Percentiles rank a stretch among this genome's conserved stretches.
These are phyloP conservation scores for Populus hybrid DNA, from an alignment of 441 rosid genomes.

Conservation along the genomic window DNA sequence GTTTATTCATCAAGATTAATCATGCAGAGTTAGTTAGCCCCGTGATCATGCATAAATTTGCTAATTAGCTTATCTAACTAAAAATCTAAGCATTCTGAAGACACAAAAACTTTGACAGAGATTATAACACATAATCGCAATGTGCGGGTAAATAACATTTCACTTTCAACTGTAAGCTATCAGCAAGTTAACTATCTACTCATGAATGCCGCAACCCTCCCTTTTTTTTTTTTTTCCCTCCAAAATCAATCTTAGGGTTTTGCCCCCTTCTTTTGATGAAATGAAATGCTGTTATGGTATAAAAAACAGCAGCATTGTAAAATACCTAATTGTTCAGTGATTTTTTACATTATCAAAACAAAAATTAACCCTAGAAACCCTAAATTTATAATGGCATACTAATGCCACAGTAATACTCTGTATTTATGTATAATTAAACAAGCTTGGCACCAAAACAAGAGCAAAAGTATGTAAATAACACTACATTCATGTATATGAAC, in stretches of 20 bases:
- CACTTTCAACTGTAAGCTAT: background rate
- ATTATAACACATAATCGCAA: background rate
- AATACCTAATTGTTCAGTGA: background rate
- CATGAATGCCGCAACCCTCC: background rate
- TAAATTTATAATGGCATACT: background rate
- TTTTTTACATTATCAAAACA: background rate
- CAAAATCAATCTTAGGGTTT: background rate
- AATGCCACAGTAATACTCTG: background rate
- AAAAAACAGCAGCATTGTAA: background rate
- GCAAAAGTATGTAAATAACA: background rate
- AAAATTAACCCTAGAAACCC: slow-evolving; percentile 1
- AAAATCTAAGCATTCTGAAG: background rate
- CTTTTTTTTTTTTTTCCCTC: background rate
- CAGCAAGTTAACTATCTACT: background rate
- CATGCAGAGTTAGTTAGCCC: background rate
- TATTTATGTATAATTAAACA: background rate
- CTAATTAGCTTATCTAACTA: background rate
- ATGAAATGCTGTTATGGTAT: background rate
- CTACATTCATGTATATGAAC: background rate
- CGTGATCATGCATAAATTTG: background rate
- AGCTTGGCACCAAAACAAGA: background rate
- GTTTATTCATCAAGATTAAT: background rate
- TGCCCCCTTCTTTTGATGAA: background rate
- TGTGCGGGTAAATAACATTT: background rate
- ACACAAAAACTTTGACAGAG: background rate